Conservation (phyloP, 2,329 filamentous ascomycete genomes). For the Elsinoe necatrix region DNA sequence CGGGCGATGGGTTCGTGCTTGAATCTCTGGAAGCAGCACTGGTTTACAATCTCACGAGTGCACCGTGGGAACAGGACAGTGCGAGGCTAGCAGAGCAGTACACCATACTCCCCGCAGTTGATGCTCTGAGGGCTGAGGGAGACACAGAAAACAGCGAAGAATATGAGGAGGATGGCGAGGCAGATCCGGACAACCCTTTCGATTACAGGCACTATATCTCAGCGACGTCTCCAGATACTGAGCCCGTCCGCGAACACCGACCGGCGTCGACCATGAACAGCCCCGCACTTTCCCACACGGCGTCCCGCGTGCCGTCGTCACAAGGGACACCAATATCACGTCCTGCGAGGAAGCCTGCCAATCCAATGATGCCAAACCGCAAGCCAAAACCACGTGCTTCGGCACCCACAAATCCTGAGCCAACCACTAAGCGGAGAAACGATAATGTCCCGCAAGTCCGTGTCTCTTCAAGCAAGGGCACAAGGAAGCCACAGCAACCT, state of each 20-base stretch:
- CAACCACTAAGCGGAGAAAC: constrained; percentile 14
- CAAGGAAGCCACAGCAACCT: constrained; percentile 18
- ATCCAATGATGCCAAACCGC: constrained; percentile 5
- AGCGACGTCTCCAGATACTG: constrained; percentile 17
- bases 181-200: constrained; percentile 40
- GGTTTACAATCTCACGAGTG: constrained; percentile 73
- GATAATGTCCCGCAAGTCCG: constrained; percentile 18
- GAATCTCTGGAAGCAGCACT: constrained; percentile 75
- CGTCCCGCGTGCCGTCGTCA: constrained; percentile 14
- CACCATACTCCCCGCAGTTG: constrained; percentile 40
- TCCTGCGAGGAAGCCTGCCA: constrained; percentile 14
- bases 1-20: constrained; percentile 67
- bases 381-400: constrained; percentile 13
- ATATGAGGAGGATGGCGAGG: constrained; percentile 29
- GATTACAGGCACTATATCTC: constrained; percentile 42
- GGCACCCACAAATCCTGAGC: constrained; percentile 18
- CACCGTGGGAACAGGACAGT: constrained; percentile 56
- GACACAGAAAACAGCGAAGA: constrained; percentile 25
- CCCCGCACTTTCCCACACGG: constrained; percentile 21
- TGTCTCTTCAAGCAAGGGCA: constrained; percentile 23
- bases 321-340: constrained; percentile 16
- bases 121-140: constrained; percentile 18
- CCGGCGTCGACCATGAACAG: constrained; percentile 19
- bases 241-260: constrained; percentile 23
- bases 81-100: constrained; percentile 58